Conservation (phyloP, 202 grass and related monocot genomes). For the Saccharum hybrid region DNA sequence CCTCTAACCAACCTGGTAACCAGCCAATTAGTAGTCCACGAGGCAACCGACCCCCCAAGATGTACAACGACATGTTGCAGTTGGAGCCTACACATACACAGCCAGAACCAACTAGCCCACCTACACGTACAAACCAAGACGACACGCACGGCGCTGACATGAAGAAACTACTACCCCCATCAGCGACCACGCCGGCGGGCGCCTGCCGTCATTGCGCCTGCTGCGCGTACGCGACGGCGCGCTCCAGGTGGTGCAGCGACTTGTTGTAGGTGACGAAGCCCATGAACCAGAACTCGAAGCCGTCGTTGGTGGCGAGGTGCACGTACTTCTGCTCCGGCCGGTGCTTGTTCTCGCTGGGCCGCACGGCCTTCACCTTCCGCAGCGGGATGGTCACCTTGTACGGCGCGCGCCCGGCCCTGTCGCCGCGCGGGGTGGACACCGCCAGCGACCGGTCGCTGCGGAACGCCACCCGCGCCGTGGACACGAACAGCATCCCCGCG, state of each 20-base stretch:
- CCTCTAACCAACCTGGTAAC: neutral
- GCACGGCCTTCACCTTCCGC: slow-evolving; percentile 55
- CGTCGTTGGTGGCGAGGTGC: slow-evolving; percentile 73
- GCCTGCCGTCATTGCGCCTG: slow-evolving; percentile 44
- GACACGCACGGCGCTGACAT: neutral
- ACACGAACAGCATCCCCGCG: slow-evolving; percentile 79
- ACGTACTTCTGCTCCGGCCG: slow-evolving; percentile 81
- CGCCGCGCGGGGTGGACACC: slow-evolving; percentile 42
- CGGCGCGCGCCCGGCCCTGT: slow-evolving; percentile 41
- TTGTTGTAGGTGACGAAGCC: slow-evolving; percentile 70
- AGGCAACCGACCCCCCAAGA: slow-evolving; percentile 16
- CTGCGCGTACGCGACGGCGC: slow-evolving; percentile 55
- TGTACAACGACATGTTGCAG: slow-evolving; percentile 53
- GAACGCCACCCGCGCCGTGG: slow-evolving; percentile 71
- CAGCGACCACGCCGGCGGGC: no score
- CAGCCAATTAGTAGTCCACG: neutral
- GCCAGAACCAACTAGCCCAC: slow-evolving; percentile 17
- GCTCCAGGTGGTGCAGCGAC: slow-evolving; percentile 66
- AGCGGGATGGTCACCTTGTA: slow-evolving; percentile 90
- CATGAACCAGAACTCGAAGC: slow-evolving; percentile 99
- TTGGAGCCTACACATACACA: slow-evolving; percentile 27
- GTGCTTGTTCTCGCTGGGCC: slow-evolving; percentile 66
- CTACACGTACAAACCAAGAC: neutral
- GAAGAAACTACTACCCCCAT: no score
- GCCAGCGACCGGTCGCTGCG: slow-evolving; percentile 62